Evolutionary conservation across 495 filamentous ascomycete species (phyloP).

Genomic region (Talaromyces trachyspermus): DNA sequence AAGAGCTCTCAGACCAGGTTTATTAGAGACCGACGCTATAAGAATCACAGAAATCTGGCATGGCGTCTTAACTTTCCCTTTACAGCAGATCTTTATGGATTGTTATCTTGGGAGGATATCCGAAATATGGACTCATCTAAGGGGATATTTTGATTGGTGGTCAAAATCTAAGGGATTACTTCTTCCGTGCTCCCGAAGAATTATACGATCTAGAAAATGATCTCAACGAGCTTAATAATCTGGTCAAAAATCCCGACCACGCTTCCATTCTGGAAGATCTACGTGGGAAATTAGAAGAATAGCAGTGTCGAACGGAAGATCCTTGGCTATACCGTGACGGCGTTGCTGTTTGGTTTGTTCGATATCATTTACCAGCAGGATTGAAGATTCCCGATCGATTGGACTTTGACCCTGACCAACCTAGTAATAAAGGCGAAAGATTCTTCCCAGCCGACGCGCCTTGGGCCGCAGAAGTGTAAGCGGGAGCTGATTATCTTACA

Average conservation of each 20-base stretch:
- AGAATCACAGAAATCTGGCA: constrained; percentile 38
- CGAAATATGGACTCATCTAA: not conserved
- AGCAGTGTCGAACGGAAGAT: constrained; percentile 34
- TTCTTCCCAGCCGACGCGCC: constrained; percentile 9
- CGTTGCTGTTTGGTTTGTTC: constrained; percentile 19
- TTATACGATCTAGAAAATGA: constrained; percentile 34
- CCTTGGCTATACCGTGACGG: constrained; percentile 36
- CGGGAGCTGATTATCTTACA: not conserved
- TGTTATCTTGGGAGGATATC: constrained; percentile 17
- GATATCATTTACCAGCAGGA: constrained; percentile 23
- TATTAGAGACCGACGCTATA: constrained; percentile 27
- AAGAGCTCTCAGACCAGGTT: constrained; percentile 38
- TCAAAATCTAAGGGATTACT: constrained; percentile 26
- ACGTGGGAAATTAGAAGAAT: constrained; percentile 21
- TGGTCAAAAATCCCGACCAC: constrained; percentile 19
- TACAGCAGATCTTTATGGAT: constrained; percentile 32
- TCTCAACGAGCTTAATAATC: constrained; percentile 28
- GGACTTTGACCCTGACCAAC: constrained; percentile 25
- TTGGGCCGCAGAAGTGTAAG: constrained; percentile 14
- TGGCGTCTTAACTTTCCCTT: constrained; percentile 37
- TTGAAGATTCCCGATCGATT: constrained; percentile 30
- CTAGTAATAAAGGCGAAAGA: constrained; percentile 15
- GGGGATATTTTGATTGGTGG: constrained; percentile 22
- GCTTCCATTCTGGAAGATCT: constrained; percentile 15
- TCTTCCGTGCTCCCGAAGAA: constrained; percentile 33